Evolutionary conservation across 768 basidiomycete species (phyloP).

Genomic region (Mycena polygramma): DNA sequence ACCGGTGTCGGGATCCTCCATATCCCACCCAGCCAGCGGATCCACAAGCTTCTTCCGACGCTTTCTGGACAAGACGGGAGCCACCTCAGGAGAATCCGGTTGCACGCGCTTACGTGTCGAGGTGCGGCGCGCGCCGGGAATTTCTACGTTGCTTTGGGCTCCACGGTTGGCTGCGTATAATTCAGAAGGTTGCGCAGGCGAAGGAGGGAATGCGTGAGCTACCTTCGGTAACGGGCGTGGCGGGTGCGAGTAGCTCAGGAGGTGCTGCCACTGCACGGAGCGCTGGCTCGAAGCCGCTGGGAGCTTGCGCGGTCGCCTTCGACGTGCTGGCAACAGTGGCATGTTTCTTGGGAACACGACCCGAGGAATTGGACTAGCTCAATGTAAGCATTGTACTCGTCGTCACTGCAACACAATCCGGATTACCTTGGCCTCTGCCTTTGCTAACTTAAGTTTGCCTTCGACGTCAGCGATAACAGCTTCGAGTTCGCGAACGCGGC

Average conservation of each 20-base stretch:
- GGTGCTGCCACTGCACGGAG: neutral
- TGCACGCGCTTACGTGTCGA: constrained; percentile 4
- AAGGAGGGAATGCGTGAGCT: neutral
- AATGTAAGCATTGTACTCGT: neutral
- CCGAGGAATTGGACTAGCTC: constrained; percentile 14
- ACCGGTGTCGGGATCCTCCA: constrained; percentile 11
- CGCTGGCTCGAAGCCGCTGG: too few species aligned
- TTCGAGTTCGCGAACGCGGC: constrained; percentile 10
- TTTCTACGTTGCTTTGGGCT: too few species aligned
- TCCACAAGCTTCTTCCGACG: constrained; percentile 6
- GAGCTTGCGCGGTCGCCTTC: neutral
- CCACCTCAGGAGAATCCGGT: too few species aligned
- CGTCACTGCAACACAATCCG: neutral
- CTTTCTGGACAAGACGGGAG: neutral
- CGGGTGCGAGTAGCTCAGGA: neutral
- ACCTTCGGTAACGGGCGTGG: neutral
- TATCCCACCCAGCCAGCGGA: constrained; percentile 14
- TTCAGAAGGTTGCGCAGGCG: too few species aligned
- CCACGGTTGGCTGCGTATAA: too few species aligned
- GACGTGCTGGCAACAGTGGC: neutral
- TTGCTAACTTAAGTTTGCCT: constrained; percentile 1
- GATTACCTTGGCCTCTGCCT: constrained; percentile 8
- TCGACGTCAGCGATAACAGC: neutral
- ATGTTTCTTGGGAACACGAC: constrained; percentile 9
- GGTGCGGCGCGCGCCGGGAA: neutral